These are phyloP conservation scores for Aotearoamyces nothofagi DNA, from an alignment of 2,329 filamentous ascomycete species.

Conservation along the genomic window DNA sequence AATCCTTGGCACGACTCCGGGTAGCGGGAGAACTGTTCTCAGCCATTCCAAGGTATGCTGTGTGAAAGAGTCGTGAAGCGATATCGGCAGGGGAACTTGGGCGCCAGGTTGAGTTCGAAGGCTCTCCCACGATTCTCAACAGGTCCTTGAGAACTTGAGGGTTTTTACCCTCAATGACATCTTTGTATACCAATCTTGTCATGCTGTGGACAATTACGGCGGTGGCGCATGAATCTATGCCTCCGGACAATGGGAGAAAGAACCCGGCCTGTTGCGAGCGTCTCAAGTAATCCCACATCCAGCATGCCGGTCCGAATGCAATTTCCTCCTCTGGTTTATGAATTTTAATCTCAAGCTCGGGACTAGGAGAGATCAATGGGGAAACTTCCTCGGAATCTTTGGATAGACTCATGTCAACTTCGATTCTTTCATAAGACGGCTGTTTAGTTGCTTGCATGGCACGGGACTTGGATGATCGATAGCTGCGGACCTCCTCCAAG, in stretches of 20 bases:
- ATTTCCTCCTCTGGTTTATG: constrained; percentile 54
- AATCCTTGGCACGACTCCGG: constrained; percentile 44
- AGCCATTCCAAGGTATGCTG: constrained; percentile 55
- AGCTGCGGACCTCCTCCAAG: constrained; percentile 54
- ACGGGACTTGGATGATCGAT: constrained; percentile 24
- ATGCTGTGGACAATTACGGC: constrained; percentile 29
- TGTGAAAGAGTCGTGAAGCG: constrained; percentile 42
- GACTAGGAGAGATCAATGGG: constrained; percentile 26
- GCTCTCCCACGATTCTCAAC: constrained; percentile 36
- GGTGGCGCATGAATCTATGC: constrained; percentile 44
- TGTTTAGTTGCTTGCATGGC: constrained; percentile 10
- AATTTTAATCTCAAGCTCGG: constrained; percentile 30
- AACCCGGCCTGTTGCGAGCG: constrained; percentile 30
- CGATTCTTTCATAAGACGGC: constrained; percentile 24
- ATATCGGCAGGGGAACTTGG: constrained; percentile 34
- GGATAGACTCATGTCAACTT: constrained; percentile 27
- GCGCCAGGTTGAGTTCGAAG: constrained; percentile 26
- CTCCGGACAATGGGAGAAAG: constrained; percentile 40
- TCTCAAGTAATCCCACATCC: constrained; percentile 49
- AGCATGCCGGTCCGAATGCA: constrained; percentile 46
- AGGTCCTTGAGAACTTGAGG: constrained; percentile 30
- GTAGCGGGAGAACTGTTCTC: constrained; percentile 54
- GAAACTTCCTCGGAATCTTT: constrained; percentile 25
- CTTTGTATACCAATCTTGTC: constrained; percentile 38
- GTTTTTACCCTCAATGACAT: constrained; percentile 31